Percentiles rank a stretch among this genome's conserved stretches.
Conservation (phyloP, 495 filamentous ascomycete species). For the Hypoxylon fuscum region DNA sequence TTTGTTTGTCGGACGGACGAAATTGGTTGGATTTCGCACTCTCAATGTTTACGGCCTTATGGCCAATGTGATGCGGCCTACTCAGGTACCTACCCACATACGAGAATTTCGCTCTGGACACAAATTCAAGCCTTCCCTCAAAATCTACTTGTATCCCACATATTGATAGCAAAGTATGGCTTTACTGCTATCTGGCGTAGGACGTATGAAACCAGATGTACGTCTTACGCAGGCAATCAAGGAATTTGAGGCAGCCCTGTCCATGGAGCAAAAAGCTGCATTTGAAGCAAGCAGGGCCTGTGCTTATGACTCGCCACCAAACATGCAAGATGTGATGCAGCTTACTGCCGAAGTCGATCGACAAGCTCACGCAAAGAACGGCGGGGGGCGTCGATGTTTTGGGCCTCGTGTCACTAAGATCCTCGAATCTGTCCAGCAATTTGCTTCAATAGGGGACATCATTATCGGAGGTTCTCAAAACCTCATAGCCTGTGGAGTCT, state of each 20-base stretch:
- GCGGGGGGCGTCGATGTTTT: conserved; percentile 30
- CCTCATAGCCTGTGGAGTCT: conserved; percentile 52
- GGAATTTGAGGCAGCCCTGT: conserved; percentile 53
- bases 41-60: no score
- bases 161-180: conserved; percentile 43
- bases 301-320: conserved; percentile 38
- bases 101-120: no score
- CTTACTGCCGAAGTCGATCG: conserved; percentile 55
- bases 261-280: conserved; percentile 47
- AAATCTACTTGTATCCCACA: no score
- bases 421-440: conserved; percentile 51
- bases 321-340: conserved; percentile 51
- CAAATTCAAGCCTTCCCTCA: no score
- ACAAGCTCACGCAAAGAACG: conserved; percentile 23
- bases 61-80: no score
- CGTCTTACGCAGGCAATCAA: conserved; percentile 53
- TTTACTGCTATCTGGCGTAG: conserved; percentile 59
- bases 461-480: conserved; percentile 53
- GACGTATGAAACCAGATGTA: conserved; percentile 50
- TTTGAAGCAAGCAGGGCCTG: conserved; percentile 42
- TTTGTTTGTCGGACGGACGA: no score
- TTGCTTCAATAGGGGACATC: conserved; percentile 48
- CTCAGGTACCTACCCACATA: no score
- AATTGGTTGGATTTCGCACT: no score
- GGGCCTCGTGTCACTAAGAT: conserved; percentile 10